Percentiles rank a stretch among this genome's conserved stretches.
Conservation (phyloP, 2,329 filamentous ascomycete genomes). For the Colletotrichum kahawae region DNA sequence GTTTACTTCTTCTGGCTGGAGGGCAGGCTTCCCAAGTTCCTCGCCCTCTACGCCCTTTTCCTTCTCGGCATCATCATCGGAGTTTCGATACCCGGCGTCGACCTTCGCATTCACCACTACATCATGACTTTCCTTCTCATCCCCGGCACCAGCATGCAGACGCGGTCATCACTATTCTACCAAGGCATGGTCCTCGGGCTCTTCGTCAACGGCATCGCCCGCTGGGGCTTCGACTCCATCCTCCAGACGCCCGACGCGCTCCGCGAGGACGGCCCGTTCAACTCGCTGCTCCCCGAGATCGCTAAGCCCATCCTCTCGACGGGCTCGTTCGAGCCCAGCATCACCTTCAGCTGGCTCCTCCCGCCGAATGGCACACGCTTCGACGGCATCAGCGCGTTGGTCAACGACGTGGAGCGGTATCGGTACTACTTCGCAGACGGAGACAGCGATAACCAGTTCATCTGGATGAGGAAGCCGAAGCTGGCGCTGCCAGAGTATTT, state of each 20-base stretch:
- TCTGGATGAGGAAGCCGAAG: slow-evolving; percentile 7
- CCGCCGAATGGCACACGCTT: slow-evolving; percentile 49
- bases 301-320: slow-evolving; percentile 46
- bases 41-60: slow-evolving; percentile 80
- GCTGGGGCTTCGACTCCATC: slow-evolving; percentile 92
- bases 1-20: slow-evolving; percentile 87
- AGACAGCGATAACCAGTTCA: neutral
- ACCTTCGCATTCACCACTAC: slow-evolving; percentile 93
- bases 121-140: slow-evolving; percentile 86
- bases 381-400: slow-evolving; percentile 79
- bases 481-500: slow-evolving; percentile 16
- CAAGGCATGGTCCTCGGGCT: slow-evolving; percentile 89
- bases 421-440: slow-evolving; percentile 70
- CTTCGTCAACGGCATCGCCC: slow-evolving; percentile 90
- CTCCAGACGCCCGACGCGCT: slow-evolving; percentile 81
- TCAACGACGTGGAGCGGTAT: slow-evolving; percentile 86
- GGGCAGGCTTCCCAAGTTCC: slow-evolving; percentile 77
- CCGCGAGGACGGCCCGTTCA: slow-evolving; percentile 67
- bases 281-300: slow-evolving; percentile 64
- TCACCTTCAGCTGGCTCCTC: slow-evolving; percentile 62
- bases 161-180: slow-evolving; percentile 81
- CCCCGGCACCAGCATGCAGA: slow-evolving; percentile 88
- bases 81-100: slow-evolving; percentile 75
- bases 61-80: slow-evolving; percentile 68
- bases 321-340: slow-evolving; percentile 61